phyloP scores from a whole-genome alignment of 257 asterid genomes.

The Fraxinus anomala region DNA sequence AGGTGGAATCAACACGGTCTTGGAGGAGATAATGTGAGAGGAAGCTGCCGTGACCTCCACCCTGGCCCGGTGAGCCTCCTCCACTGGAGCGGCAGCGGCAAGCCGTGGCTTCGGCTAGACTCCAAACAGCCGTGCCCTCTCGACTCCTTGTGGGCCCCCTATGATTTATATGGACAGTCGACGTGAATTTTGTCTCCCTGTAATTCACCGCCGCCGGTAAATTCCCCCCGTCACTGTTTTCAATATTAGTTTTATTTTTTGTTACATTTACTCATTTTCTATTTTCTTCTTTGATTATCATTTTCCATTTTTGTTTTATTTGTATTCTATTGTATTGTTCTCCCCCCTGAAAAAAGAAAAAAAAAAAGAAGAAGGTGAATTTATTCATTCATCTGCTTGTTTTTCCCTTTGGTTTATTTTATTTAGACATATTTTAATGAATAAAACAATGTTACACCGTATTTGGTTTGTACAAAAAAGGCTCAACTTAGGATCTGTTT shows the following conservation, averaged over 20 bases:
- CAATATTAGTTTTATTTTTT: conserved; percentile 2
- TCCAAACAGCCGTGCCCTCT: conserved; percentile 73
- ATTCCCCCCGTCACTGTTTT: conserved; percentile 40
- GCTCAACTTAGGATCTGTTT: no score
- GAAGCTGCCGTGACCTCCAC: conserved; percentile 87
- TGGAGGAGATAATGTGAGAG: conserved; percentile 86
- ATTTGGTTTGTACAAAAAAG: no score
- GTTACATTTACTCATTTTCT: conserved; percentile 20
- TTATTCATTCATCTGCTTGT: conserved; percentile 24
- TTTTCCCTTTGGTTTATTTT: conserved; percentile 4
- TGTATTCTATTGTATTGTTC: conserved; percentile 40
- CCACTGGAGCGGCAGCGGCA: conserved; percentile 95
- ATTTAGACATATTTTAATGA: background rate
- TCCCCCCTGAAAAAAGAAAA: conserved; percentile 38
- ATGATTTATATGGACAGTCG: conserved; percentile 64
- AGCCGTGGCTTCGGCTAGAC: conserved; percentile 91
- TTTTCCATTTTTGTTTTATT: background rate
- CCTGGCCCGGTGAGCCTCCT: conserved; percentile 89
- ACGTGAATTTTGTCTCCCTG: conserved; percentile 27
- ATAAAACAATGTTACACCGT: no score
- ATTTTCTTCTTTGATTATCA: conserved; percentile 23
- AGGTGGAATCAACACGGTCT: conserved; percentile 93
- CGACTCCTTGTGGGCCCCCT: conserved; percentile 82
- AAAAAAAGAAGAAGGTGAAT: conserved; percentile 13
- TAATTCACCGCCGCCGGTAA: conserved; percentile 48